Evolutionary conservation across 2,329 filamentous ascomycete genomes (phyloP).

Genomic region (Helicocarpus griseus): DNA sequence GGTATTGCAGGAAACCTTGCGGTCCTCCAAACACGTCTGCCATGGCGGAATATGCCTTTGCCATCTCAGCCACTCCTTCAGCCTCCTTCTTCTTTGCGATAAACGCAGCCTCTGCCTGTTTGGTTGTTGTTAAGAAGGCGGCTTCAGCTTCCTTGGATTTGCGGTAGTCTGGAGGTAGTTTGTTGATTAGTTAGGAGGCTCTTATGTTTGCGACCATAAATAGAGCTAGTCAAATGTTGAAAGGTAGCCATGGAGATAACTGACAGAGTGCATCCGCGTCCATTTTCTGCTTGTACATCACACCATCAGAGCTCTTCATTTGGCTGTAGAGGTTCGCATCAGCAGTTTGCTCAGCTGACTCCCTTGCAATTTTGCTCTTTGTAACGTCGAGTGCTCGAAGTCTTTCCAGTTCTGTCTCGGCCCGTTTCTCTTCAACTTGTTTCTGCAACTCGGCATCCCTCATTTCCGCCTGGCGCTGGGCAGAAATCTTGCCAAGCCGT

Average conservation of each 20-base stretch:
- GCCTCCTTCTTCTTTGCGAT: slow-evolving; percentile 61
- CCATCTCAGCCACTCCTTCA: slow-evolving; percentile 66
- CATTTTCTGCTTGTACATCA: slow-evolving; percentile 30
- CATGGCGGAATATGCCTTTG: slow-evolving; percentile 67
- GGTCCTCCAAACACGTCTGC: slow-evolving; percentile 67
- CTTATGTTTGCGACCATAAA: background rate
- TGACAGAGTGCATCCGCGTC: slow-evolving; percentile 30
- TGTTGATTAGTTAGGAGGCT: slow-evolving; percentile 1
- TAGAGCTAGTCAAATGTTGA: too few species aligned
- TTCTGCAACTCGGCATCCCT: slow-evolving; percentile 73
- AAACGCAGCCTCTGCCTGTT: slow-evolving; percentile 59
- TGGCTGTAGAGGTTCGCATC: slow-evolving; percentile 42
- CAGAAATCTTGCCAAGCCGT: slow-evolving; percentile 64
- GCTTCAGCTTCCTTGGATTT: slow-evolving; percentile 39
- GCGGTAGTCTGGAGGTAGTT: slow-evolving; percentile 17
- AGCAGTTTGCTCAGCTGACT: slow-evolving; percentile 35
- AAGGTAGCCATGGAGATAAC: slow-evolving; percentile 5
- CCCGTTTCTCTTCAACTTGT: slow-evolving; percentile 66
- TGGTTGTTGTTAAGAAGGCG: slow-evolving; percentile 49
- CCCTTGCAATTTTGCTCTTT: slow-evolving; percentile 51
- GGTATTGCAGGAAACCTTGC: slow-evolving; percentile 66
- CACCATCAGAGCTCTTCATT: slow-evolving; percentile 45
- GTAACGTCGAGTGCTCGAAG: slow-evolving; percentile 69
- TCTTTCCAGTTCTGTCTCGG: slow-evolving; percentile 69
- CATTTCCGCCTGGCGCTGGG: slow-evolving; percentile 61